These are phyloP conservation scores for Pinus albicaulis DNA, from an alignment of 75 land plant genomes.

Conservation along the genomic window DNA sequence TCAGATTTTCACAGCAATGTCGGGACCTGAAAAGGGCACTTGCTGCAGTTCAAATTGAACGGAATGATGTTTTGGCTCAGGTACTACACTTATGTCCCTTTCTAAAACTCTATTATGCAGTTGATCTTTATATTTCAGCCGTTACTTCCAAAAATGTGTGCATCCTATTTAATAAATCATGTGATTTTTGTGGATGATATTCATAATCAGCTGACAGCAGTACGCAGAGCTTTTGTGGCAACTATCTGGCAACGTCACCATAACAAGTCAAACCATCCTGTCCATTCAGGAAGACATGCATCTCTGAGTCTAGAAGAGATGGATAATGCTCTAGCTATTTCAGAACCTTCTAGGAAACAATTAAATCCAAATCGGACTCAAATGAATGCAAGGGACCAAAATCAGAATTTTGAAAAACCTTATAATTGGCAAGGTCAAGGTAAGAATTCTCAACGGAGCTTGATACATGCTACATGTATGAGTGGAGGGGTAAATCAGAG, in stretches of 20 bases:
- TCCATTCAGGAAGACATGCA: slow-evolving; percentile 7
- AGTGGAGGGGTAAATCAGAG: background rate
- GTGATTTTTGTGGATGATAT: background rate
- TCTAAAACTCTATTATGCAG: background rate
- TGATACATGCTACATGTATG: background rate
- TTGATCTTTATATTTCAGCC: background rate
- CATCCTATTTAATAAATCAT: background rate
- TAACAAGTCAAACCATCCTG: slow-evolving; percentile 11
- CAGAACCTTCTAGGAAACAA: slow-evolving; percentile 10
- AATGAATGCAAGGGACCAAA: background rate
- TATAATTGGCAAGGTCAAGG: background rate
- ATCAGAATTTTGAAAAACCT: background rate
- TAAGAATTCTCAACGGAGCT: background rate
- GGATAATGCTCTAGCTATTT: slow-evolving; percentile 10
- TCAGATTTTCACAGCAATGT: slow-evolving; percentile 33
- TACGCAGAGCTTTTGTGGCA: slow-evolving; percentile 23
- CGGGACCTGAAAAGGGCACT: slow-evolving; percentile 30
- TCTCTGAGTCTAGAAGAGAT: background rate
- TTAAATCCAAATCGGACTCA: slow-evolving; percentile 6
- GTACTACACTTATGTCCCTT: slow-evolving; percentile 2
- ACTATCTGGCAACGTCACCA: slow-evolving; percentile 17
- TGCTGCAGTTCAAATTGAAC: slow-evolving; percentile 20
- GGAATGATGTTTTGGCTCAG: slow-evolving; percentile 23
- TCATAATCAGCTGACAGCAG: slow-evolving; percentile 15
- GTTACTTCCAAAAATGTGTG: background rate